Evolutionary conservation across 139 green algal genomes (phyloP), one percentile per base, ranked within the genome.

Genomic region (Closterium sp.): DNA sequence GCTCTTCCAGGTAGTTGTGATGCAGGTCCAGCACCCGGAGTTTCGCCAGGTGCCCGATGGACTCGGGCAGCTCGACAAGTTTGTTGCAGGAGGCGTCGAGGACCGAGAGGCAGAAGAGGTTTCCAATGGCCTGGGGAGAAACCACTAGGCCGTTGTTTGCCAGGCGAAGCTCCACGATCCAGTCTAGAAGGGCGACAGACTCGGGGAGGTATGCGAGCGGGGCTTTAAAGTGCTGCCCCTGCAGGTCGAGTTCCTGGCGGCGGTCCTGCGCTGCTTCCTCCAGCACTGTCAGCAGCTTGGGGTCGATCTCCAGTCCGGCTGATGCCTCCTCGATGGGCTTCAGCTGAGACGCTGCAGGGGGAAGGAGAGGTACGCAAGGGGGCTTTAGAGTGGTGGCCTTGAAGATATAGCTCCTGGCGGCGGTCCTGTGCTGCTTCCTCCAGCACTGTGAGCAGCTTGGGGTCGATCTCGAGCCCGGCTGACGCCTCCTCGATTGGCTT

Each of bases 1-100:
- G 13, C 89, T 94, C 91, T 10, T 92, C 89, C 28, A 94, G 30
- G 30, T 89, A 84, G 91, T 94, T 94, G 45, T 92, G 34, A 24
- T 94, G 89, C 30, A 94, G 31, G 42, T 93, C 29, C n/a, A 94
- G 91, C 62, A 45, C 38, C 4, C 22, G 30, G 17, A 94, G 88
- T 30, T 90, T 42, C 73, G 45, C n/a, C 38, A 94, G 89, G 27
- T 88, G 38, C 22, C 91, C 89, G 73, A 94, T 93, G 0, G 91
- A 88, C 38, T 89, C 28, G 28, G 91, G 91, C 70, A 94, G 21
- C 62, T 91, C 73, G 28, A 70, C 30, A 5, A 94, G 88, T 28
- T 92, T 32, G 31, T 94, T 94, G 62, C 30, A 84, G 31, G 31
- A 31, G 22, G 31, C n/a, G 29, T 94, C 91, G 31, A 94, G 84